phyloP scores from a whole-genome alignment of 192 early-diverging fungal genomes.

The Phycomyces nitens region DNA sequence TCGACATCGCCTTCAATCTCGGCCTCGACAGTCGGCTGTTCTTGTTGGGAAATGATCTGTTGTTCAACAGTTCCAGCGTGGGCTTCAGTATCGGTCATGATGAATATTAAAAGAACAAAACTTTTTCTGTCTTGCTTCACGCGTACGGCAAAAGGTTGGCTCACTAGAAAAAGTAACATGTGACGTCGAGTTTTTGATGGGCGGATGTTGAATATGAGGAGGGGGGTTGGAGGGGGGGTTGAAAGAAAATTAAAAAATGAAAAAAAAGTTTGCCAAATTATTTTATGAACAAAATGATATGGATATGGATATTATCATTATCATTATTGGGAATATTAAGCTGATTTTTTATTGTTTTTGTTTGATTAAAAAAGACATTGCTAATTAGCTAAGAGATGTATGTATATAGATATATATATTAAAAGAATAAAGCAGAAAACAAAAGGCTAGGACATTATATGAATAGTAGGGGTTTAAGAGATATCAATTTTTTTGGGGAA shows the following conservation, averaged over 20 bases:
- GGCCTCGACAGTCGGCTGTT: neutral
- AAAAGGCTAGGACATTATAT: too few relatives aligned
- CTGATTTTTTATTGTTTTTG: too few relatives aligned
- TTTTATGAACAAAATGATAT: neutral
- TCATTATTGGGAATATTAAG: too few relatives aligned
- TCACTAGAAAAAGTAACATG: conserved; percentile 2
- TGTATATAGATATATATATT: too few relatives aligned
- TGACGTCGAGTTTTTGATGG: conserved; percentile 2
- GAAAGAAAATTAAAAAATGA: neutral
- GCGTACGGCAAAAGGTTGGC: neutral
- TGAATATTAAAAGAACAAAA: conserved; percentile 4
- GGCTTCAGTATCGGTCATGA: conserved; percentile 4
- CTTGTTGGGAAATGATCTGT: conserved; percentile 3
- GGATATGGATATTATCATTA: too few relatives aligned
- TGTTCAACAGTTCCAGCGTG: conserved; percentile 1
- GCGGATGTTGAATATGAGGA: neutral
- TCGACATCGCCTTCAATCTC: conserved; percentile 3
- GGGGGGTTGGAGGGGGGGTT: neutral
- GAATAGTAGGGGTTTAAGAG: too few relatives aligned
- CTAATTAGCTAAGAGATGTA: too few relatives aligned
- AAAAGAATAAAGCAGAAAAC: too few relatives aligned
- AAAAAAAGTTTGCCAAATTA: neutral
- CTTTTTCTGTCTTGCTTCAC: conserved; percentile 1
- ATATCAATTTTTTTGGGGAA: too few relatives aligned
- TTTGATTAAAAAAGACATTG: too few relatives aligned